Evolutionary conservation across 106 monocot species (phyloP), one percentile per base, ranked within the genome.

Genomic region (Dioscorea alata): DNA sequence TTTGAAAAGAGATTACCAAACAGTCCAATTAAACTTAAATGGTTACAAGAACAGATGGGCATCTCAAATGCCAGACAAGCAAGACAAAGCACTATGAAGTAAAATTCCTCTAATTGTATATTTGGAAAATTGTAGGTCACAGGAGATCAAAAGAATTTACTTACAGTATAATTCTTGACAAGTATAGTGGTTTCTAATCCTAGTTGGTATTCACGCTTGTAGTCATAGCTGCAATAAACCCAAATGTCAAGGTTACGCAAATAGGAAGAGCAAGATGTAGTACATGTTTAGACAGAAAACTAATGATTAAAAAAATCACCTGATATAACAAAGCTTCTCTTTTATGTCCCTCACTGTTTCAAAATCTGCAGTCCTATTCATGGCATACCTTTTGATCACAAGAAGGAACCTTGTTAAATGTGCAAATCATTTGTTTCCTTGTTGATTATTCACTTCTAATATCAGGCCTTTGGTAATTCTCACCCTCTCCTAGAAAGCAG

Each of bases 111-210:
- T 42, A 42, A 1, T 42, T 42, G 10, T 42, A 10, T 42, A 42
- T 5, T 42, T 34, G 7, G 34, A 3, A 34, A 34, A 3, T 34
- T 42, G 42, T 42, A 10, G 9, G 9, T 42, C 42, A 42, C 28
- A 42, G 42, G 42, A 42, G 42, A 42, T 42, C 2, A 42, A 42
- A 42, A 42, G 42, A 5, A 54, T 54, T 54, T 21, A 83, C 92
- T 97, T 83, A 97, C 97, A 81, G 97, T 92, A 67, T 97, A 97
- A 64, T 90, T 84, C 72, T 97, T 97, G 18, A 97, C 92, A 62
- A 97, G 86, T 74, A 97, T 92, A 17, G 97, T 97, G n/a, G 97
- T 97, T 74, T 97, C 92, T n/a, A 97, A 78, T 50, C 97, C 97
- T 63, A 97, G 69, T 68, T 97, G 97, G 65, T 92, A 97, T 68